These are phyloP conservation scores for Lippia alba DNA, from an alignment of 305 asterid genomes.

Conservation along the genomic window DNA sequence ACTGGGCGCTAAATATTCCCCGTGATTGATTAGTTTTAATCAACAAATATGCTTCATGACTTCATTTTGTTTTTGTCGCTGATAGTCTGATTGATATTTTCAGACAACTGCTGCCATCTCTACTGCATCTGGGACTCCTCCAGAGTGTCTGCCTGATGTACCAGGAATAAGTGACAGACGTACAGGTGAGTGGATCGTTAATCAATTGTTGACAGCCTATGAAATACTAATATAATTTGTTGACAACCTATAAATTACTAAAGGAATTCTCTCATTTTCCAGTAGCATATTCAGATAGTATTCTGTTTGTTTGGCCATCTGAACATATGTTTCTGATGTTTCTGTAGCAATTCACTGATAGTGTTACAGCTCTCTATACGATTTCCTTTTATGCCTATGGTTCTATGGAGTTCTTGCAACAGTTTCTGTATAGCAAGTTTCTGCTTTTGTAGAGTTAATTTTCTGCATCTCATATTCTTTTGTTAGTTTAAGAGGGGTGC, in stretches of 20 bases:
- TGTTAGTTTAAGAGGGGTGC: slow-evolving; percentile 1
- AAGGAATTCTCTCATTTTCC: neutral
- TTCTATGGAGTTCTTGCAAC: neutral
- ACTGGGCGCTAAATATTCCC: slow-evolving; percentile 4
- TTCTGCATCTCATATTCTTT: neutral
- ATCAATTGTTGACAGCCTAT: slow-evolving; percentile 5
- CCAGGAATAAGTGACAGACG: slow-evolving; percentile 60
- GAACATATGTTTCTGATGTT: neutral
- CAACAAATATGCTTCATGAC: slow-evolving; percentile 28
- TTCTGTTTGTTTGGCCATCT: slow-evolving; percentile 14
- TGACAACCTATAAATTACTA: slow-evolving; percentile 18
- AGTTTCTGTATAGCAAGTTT: slow-evolving; percentile 8
- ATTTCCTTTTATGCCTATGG: neutral
- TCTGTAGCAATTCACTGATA: no score
- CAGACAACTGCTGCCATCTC: slow-evolving; percentile 60
- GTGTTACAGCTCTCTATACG: neutral
- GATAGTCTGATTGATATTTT: slow-evolving; percentile 20
- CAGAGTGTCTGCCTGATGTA: slow-evolving; percentile 56
- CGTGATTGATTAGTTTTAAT: slow-evolving; percentile 22
- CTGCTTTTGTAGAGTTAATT: neutral
- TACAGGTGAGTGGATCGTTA: slow-evolving; percentile 56
- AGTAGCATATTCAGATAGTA: slow-evolving; percentile 22
- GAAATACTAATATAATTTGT: slow-evolving; percentile 1
- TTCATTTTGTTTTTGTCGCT: slow-evolving; percentile 22
- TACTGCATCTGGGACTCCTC: slow-evolving; percentile 41